These are phyloP conservation scores for Candida berthetii DNA, from an alignment of 805 yeast species.

Conservation along the genomic window DNA sequence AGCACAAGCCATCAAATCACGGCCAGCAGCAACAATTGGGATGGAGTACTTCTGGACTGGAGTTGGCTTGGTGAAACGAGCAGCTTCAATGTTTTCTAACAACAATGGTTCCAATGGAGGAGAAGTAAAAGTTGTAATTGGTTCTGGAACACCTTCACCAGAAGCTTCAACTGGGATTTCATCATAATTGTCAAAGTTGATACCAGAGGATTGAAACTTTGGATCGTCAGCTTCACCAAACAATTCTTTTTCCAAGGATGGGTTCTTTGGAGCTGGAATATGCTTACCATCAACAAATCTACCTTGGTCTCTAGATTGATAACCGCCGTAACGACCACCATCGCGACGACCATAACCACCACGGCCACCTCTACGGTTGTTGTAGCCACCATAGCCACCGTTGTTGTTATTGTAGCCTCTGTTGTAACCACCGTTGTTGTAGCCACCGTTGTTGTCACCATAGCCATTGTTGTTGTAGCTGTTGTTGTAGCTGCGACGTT, in stretches of 20 bases:
- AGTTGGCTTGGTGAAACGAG: slow-evolving; percentile 93
- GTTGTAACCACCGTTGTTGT: slow-evolving; percentile 8
- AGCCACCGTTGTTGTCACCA: slow-evolving; percentile 8
- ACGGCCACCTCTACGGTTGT: slow-evolving; percentile 26
- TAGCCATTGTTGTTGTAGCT: slow-evolving; percentile 9
- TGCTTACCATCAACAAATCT: slow-evolving; percentile 85
- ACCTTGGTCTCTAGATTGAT: slow-evolving; percentile 57
- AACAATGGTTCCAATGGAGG: slow-evolving; percentile 89
- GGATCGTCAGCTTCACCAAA: slow-evolving; percentile 73
- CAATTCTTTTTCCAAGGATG: slow-evolving; percentile 66
- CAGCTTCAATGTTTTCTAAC: slow-evolving; percentile 79
- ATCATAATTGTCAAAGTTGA: slow-evolving; percentile 97
- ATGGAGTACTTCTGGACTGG: slow-evolving; percentile 94
- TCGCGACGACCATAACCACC: slow-evolving; percentile 25
- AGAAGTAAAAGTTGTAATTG: slow-evolving; percentile 77
- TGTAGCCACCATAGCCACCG: slow-evolving; percentile 23
- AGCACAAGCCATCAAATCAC: slow-evolving; percentile 96
- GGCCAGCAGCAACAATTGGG: slow-evolving; percentile 82
- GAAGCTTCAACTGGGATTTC: slow-evolving; percentile 98
- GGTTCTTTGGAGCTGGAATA: slow-evolving; percentile 70
- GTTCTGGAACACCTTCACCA: slow-evolving; percentile 93
- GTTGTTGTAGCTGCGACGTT: slow-evolving; percentile 12
- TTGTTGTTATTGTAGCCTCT: slow-evolving; percentile 21
- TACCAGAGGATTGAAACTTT: slow-evolving; percentile 86
- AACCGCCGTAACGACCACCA: slow-evolving; percentile 28